Base-by-base conservation (phyloP, 495 filamentous ascomycete genomes). In the Penicillium angulare region DNA sequence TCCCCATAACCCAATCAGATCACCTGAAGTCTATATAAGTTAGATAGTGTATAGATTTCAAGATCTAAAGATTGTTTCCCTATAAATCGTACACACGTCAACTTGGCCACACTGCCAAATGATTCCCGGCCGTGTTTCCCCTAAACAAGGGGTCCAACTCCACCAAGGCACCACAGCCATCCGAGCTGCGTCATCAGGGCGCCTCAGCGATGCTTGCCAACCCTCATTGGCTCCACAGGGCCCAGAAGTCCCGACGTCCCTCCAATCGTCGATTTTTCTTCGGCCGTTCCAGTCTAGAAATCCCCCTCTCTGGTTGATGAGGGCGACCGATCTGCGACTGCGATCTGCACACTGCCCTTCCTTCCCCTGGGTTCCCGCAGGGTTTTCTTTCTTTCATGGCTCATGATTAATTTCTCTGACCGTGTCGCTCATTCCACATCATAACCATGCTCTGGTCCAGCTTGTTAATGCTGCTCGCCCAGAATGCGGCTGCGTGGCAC, bases 391-490 rank as follows among this genome's bases (percentile, higher is more conserved):
- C 33, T 33, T 45, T 34, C 52, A 56, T 56, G 57, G 57, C 52
- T 42, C n/a, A 27, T 42, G 40, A 15, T 36, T 36, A n/a, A 27
- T 32, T 40, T 33, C 22, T 9, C 15, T 55, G 44, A 50, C 38
- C 23, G 6, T 48, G 51, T 52, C 52, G 29, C 49, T 60, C 52
- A 13, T 55, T 60, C 36, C n/a, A 36, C 26, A 18, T 7, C 17
- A 33, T 17, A 16, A 52, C 46, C 21, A 60, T 60, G 57, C 20
- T 60, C 21, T 56, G 57, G 57, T 29, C 15, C 31, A 33, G 49
- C 36, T 40, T 56, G n/a, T 34, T 54, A 38, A 43, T 57, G 26
- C 38, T 52, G 31, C 41, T 36, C 31, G 29, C 48, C 36, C 57
- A 57, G 12, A 47, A 57, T 50, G 57, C 18, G 6, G 50, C 32